Base-by-base conservation (phyloP, 179 eudicot species). In the Beta lomatogona region DNA sequence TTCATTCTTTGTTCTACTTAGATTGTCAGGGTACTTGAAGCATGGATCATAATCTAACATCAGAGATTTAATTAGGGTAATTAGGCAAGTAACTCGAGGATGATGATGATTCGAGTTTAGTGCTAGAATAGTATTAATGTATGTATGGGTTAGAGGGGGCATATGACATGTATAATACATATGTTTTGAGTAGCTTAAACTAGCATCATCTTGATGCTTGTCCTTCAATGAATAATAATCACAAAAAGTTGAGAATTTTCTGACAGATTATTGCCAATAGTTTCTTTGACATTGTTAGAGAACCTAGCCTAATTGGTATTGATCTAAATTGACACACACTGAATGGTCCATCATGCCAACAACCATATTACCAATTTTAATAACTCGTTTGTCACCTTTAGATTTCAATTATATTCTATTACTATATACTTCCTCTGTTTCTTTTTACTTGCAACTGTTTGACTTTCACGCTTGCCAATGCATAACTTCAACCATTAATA, bases 181-280 rank as follows among this genome's bases (percentile, higher is more conserved):
- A 76, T 48, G 79, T 77, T 74, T 59, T 85, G 73, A 74, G 82
- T 77, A 65, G 77, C 66, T 80, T 80, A 75, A 22, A 72, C 77
- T 84, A 63, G 85, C 85, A 83, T 73, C 71, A 55, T 74, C 70
- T 79, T 74, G 79, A 83, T 83, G 82, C 78, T 74, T 36, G 64
- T 36, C 73, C 73, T 72, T 81, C 63, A 73, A 76, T 84, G 81
- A 80, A 75, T 69, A 83, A 68, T 53, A 65, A 58, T 63, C 46
- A 21, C 54, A 3, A 36, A 36, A 53, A 65, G 7, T 45, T 59
- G 18, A 79, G 9, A 36, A 16, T 57, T 44, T 79, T 70, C 2
- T 44, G 41, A 36, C 41, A 36, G 4, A 36, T 36, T 36, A 36
- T 61, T n/a, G 1, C 4, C 44, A 28, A 57, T 31, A 55, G 3